Evolutionary conservation across 805 yeast genomes (phyloP), one percentile per base, ranked within the genome.

Genomic region (Ogataea corticis): DNA sequence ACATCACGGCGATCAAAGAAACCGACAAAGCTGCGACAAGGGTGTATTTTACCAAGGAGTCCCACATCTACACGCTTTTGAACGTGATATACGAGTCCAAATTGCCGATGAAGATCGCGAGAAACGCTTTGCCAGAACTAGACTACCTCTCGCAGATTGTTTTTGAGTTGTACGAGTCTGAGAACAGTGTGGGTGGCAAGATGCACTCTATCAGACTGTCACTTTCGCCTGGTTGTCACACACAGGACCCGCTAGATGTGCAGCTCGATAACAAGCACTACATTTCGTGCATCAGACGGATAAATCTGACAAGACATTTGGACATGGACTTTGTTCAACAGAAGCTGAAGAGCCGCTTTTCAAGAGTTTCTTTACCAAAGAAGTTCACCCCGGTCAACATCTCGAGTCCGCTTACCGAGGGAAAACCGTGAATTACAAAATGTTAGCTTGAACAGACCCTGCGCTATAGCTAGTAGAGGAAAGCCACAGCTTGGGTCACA

Each of bases 201-300:
- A 85, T 87, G 58, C 96, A 92, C 63, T 85, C 97, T 4, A 85
- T 94, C 45, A 77, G 98, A 59, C 75, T 94, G 49, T 85, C 92
- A n/a, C 75, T 94, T 56, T 87, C 97, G 4, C 98, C 99, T 1
- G 99, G 99, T 16, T 94, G 99, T 67, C 97, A 94, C 68, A 91
- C 98, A 0, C 96, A 90, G 59, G 96, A 92, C 66, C 99, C 99
- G 21, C 75, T 94, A 52, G 99, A 94, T 68, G 96, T 95, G 37
- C 97, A 92, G 66, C 74, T 94, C 38, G 99, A 94, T 68, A 92
- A 89, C 37, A 91, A 89, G 62, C 99, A 94, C 68, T 92, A 94
- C 67, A 94, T 94, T 51, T 91, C 97, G 19, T 92, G 97, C 61
- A 94, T 94, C 56, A 96, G 97, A 38, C 81, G 94, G 58, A 81